phyloP scores from a whole-genome alignment of 225 moss, liverwort and hornwort species.

The Bryoerythrophyllum caledonicum region DNA sequence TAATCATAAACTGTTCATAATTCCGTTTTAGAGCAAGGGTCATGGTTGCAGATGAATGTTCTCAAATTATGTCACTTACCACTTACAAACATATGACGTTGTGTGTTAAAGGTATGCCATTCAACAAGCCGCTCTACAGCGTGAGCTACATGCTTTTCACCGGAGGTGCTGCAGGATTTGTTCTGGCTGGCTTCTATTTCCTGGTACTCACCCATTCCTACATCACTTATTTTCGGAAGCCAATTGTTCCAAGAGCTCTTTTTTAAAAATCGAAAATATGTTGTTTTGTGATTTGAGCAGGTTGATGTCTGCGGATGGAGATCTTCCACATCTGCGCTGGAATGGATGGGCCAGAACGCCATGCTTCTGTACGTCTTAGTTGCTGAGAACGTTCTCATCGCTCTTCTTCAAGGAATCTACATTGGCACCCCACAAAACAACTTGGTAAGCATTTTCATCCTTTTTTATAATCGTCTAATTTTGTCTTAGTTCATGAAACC shows the following conservation, averaged over 20 bases:
- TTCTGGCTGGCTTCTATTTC: constrained; percentile 38
- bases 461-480: too few species aligned
- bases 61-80: background rate
- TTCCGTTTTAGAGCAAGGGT: background rate
- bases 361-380: constrained; percentile 43
- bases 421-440: constrained; percentile 36
- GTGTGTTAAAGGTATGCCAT: constrained; percentile 31
- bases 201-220: constrained; percentile 23
- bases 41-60: background rate
- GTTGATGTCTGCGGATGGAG: constrained; percentile 38
- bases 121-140: constrained; percentile 57
- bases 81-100: background rate
- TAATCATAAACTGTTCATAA: background rate
- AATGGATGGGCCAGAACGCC: constrained; percentile 50
- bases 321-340: constrained; percentile 14
- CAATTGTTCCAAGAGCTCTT: background rate
- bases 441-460: constrained; percentile 25
- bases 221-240: background rate
- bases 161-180: constrained; percentile 46
- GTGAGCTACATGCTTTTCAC: constrained; percentile 49
- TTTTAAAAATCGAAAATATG: background rate
- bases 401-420: constrained; percentile 40
- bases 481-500: too few species aligned
- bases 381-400: constrained; percentile 35
- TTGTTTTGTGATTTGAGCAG: background rate